These are phyloP conservation scores for Gymnopus androsaceus DNA, from an alignment of 1,284 basidiomycete species.

Conservation along the genomic window DNA sequence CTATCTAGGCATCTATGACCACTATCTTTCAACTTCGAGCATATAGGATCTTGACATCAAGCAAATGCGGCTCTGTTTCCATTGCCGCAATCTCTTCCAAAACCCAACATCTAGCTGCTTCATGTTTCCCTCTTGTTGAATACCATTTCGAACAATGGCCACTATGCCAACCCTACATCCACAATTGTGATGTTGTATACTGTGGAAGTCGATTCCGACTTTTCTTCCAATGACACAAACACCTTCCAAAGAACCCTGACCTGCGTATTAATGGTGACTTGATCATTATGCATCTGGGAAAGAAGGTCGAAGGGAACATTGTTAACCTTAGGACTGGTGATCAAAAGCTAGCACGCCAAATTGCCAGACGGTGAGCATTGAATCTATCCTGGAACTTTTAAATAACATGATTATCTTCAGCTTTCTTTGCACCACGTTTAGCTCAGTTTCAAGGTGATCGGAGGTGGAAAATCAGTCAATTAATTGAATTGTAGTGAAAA, in stretches of 20 bases:
- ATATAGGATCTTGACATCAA: too few relatives aligned
- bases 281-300: too few relatives aligned
- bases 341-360: neutral
- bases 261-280: conserved; percentile 1
- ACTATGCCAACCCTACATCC: neutral
- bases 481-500: too few relatives aligned
- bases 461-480: too few relatives aligned
- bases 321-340: conserved; percentile 1
- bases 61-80: neutral
- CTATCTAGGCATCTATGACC: too few relatives aligned
- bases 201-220: neutral
- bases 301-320: neutral
- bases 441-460: too few relatives aligned
- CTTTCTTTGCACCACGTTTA: too few relatives aligned
- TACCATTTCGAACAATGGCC: neutral
- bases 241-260: neutral
- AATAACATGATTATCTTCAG: too few relatives aligned
- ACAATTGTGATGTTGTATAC: conserved; percentile 1
- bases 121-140: conserved; percentile 1
- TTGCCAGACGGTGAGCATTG: too few relatives aligned
- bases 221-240: neutral
- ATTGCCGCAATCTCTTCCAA: neutral
- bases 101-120: neutral
- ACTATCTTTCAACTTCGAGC: too few relatives aligned
- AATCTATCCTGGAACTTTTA: too few relatives aligned